Evolutionary conservation across 164 flowering plant species (phyloP), one percentile per base, ranked within the genome.

Genomic region (Kingdonia uniflora): DNA sequence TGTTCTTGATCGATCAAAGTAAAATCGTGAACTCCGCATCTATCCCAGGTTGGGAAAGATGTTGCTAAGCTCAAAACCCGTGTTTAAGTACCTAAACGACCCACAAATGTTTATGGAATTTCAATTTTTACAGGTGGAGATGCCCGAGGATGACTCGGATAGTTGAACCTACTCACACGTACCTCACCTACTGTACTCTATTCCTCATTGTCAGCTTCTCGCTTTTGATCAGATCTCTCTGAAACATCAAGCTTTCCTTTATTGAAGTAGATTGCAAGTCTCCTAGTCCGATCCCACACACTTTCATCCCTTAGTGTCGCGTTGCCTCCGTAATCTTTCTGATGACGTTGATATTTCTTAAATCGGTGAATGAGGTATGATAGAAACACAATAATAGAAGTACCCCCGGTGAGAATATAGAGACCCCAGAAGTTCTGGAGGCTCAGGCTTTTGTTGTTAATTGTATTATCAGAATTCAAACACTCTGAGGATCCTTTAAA

Each of bases 351-450:
- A 38, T 16, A 57, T 24, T 41, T 39, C 16, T 14, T 41, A 1
- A 40, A 25, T 57, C 38, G 47, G 1, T 19, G 46, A 24, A 52
- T 5, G 16, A 68, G 20, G 45, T 53, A 68, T 7, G 61, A 46
- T 11, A 69, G 35, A 19, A 69, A 50, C 20, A 55, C 43, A 19
- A 69, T 37, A 3, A 66, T 61, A 24, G 69, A 61, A 21, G 64
- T 61, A 33, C 50, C 49, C 4, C 56, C 63, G 0, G 71, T 61
- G 33, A 74, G 19, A 0, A 66, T 29, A 44, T 59, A 76, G 25
- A 63, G 66, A 5, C 58, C 81, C 74, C 72, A 71, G 51, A 76
- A 76, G 62, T 62, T 63, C 6, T 63, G 40, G 45, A 74, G 53
- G 22, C 61, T 56, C 20, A 77, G 37, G 26, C 71, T 67, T 14